Base-by-base conservation (phyloP, 495 filamentous ascomycete genomes). In the Daldinia decipiens region DNA sequence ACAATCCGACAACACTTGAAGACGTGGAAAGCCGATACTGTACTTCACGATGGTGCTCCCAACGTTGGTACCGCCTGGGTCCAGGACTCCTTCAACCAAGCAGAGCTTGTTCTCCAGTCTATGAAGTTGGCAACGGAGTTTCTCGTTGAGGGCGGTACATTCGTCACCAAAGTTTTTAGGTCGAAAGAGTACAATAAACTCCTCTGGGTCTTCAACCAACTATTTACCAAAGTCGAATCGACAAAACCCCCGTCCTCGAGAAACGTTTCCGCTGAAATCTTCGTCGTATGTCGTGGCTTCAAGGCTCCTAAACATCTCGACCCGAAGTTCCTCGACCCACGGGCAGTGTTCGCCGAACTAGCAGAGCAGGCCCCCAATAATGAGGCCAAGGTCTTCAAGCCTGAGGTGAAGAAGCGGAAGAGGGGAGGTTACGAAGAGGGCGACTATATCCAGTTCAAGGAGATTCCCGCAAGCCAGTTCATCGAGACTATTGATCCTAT, bases 1-100 rank as follows among this genome's bases (percentile, higher is more conserved):
- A 97, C 92, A 1, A 92, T 99, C 56, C 83, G 94, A 68, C 86
- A 88, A 40, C 95, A 99, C 77, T 78, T 99, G 27, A 98, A 99
- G 82, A 92, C 92, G 19, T 98, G 93, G 94, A 98, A 98, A 79
- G 96, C 94, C 45, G 95, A 99, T 78, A 91, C 90, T 0, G 95
- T 99, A n/a, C 85, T 99, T 52, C 95, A 98, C 82, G 95, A 99
- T 81, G 95, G 95, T 82, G 95, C 95, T 11, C 95, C 95, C 52
- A 99, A 98, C 74, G 95, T 99, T 65, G 95, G 96, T 89, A 92
- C 92, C 0, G 94, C 95, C 1, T 99, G 95, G 95, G 91, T 97
- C 52, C 96, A 98, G 80, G 96, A 98, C 86, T 95, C 95, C 47
- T 99, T 93, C 87, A 95, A 93, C 40, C 95, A 99, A 80, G 94